Percentiles rank a stretch among this genome's conserved stretches.
Conservation (phyloP, 495 filamentous ascomycete genomes). For the Baudoinia panamericana region DNA sequence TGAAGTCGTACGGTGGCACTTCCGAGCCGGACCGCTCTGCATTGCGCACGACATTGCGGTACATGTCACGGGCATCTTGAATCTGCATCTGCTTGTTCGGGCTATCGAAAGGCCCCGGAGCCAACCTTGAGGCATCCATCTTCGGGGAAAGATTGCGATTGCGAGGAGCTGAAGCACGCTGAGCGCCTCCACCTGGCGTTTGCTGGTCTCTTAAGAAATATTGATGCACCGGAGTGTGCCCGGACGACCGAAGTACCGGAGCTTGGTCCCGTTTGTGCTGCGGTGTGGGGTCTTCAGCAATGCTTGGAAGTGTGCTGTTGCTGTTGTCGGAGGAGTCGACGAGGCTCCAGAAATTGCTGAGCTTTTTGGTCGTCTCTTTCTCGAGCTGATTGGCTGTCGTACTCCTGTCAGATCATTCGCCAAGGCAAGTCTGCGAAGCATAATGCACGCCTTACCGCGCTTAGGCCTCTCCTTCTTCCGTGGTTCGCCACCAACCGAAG, state of each 20-base stretch:
- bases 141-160: background rate
- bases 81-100: slow-evolving; percentile 55
- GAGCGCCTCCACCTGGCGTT: too few relatives aligned
- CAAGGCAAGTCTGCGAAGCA: too few relatives aligned
- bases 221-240: too few relatives aligned
- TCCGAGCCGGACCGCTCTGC: slow-evolving; percentile 26
- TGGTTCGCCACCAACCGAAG: background rate
- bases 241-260: too few relatives aligned
- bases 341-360: slow-evolving; percentile 3
- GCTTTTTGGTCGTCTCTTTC: slow-evolving; percentile 4
- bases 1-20: slow-evolving; percentile 55
- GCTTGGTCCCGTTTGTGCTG: too few relatives aligned
- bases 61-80: slow-evolving; percentile 92
- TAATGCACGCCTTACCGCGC: too few relatives aligned
- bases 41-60: slow-evolving; percentile 32
- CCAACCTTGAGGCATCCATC: slow-evolving; percentile 17
- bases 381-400: background rate
- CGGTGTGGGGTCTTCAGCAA: slow-evolving; percentile 1
- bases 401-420: too few relatives aligned
- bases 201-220: too few relatives aligned
- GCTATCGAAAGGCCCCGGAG: slow-evolving; percentile 12
- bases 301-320: slow-evolving; percentile 2
- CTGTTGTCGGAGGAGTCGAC: background rate
- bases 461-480: too few relatives aligned
- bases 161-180: too few relatives aligned